phyloP scores from a whole-genome alignment of 106 monocot species.

The Vanilla planifolia region DNA sequence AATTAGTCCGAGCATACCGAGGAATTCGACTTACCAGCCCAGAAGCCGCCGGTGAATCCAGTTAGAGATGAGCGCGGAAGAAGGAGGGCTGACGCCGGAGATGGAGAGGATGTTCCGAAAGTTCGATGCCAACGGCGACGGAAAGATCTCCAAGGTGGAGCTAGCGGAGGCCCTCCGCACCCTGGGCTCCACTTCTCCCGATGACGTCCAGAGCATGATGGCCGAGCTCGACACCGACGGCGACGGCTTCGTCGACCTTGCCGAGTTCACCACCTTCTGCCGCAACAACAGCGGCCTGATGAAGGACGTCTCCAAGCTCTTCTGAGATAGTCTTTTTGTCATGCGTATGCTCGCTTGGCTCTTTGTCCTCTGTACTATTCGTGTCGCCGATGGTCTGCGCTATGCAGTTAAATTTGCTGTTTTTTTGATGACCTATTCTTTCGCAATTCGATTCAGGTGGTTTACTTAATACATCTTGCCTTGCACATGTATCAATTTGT shows the following conservation, averaged over 20 bases:
- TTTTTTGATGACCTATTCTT: too few species aligned
- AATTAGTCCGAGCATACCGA: too few species aligned
- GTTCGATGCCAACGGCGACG: constrained; percentile 15
- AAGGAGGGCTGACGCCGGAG: constrained; percentile 5
- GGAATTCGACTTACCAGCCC: too few species aligned
- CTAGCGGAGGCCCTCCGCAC: constrained; percentile 11
- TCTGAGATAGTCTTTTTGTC: too few species aligned
- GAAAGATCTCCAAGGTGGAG: constrained; percentile 11
- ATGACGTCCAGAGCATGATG: constrained; percentile 11
- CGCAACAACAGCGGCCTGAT: constrained; percentile 42
- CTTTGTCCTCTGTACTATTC: too few species aligned
- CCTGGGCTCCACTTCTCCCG: constrained; percentile 2
- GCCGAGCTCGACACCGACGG: constrained; percentile 51
- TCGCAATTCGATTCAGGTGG: too few species aligned
- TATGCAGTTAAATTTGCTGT: too few species aligned
- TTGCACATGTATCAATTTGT: too few species aligned
- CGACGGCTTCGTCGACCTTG: constrained; percentile 43
- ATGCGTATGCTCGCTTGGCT: too few species aligned
- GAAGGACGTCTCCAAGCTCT: constrained; percentile 58
- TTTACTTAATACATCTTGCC: too few species aligned
- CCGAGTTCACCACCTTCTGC: constrained; percentile 41
- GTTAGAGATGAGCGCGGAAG: neutral
- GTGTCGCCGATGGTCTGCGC: too few species aligned
- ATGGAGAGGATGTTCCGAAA: constrained; percentile 14
- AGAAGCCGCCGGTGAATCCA: too few species aligned